Base-by-base conservation (phyloP, 257 asterid genomes). In the Fraxinus excelsior region DNA sequence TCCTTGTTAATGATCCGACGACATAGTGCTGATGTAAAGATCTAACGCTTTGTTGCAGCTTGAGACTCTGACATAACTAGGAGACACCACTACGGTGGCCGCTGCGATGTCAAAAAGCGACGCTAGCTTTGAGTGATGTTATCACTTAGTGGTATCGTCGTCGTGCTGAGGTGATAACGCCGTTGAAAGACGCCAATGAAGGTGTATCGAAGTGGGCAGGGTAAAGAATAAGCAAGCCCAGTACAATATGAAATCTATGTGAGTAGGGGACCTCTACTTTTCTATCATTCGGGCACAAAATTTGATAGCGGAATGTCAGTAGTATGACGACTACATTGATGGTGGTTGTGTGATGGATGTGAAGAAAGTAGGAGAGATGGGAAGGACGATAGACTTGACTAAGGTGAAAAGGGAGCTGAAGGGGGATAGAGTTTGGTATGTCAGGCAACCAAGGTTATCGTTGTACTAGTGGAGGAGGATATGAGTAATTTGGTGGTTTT, bases 171-270 rank as follows among this genome's bases (percentile, higher is more conserved):
- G 34, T 31, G 34, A 31, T 31, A 31, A 31, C 5, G 34, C 5
- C 5, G 34, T 31, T 31, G 34, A 97, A 94, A 84, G 86, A 91
- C 0, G 92, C 96, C 28, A 91, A 94, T 85, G 87, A 83, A 9
- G 99, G 96, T 31, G 0, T 84, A 38, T 92, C 97, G 3, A 88
- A 94, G 5, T 94, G 97, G 99, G 92, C 87, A 97, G 97, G 3
- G 99, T 94, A 23, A 94, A 90, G 85, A 92, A 92, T 89, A 90
- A 91, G 85, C 97, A 94, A 80, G 99, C 99, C 71, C 97, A 90
- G 82, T 92, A 92, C 88, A 82, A 90, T 77, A 90, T 94, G 95
- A 94, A 91, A 82, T 42, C 86, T 67, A 94, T 94, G 99, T 67
- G 76, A 18, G 0, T 35, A 0, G 97, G 95, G 26, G 97, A 92